Evolutionary conservation across 768 basidiomycete genomes (phyloP), one percentile per base, ranked within the genome.

Genomic region (Amylocystis lapponica): DNA sequence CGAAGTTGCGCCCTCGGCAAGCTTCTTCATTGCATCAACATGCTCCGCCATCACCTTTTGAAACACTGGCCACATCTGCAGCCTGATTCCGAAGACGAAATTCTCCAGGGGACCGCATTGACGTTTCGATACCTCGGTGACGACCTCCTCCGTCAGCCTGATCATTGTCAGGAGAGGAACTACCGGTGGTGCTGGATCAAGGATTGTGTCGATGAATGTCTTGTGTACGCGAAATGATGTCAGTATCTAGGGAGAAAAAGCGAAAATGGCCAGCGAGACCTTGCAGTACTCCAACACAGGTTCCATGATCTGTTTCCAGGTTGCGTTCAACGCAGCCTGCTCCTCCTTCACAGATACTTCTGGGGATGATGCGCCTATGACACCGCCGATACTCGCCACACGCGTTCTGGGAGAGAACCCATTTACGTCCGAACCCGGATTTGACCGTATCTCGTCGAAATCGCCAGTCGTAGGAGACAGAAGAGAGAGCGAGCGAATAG

Each of bases 231-330:
- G 9, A 34, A 6, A 34, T 37, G 6, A 13, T 39, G 32, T 27
- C 25, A 33, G 14, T 3, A 19, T 38, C 16, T 41, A 12, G 35
- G 34, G 48, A n/a, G n/a, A n/a, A n/a, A n/a, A n/a, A n/a, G n/a
- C n/a, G n/a, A n/a, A n/a, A n/a, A n/a, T n/a, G n/a, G 10, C 38
- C 35, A 33, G 32, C 5, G 14, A 12, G 39, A 79, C 91, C 66
- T 87, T 79, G 50, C 78, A 79, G 58, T 95, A 96, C 42, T 89
- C 86, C 46, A 95, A 65, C 4, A 87, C 86, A 1, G 96, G 91
- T 50, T 95, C 94, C 65, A 96, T 79, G 30, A 96, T 78, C 57
- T 89, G 86, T 61, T 92, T 95, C 93, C 94, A 99, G 10, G 89
- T 69, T 2, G 67, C 67, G 53, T 81, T 78, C 23, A 84, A 63